phyloP scores from a whole-genome alignment of 176 grass and related monocot species.

The Echinochloa phyllopogon region DNA sequence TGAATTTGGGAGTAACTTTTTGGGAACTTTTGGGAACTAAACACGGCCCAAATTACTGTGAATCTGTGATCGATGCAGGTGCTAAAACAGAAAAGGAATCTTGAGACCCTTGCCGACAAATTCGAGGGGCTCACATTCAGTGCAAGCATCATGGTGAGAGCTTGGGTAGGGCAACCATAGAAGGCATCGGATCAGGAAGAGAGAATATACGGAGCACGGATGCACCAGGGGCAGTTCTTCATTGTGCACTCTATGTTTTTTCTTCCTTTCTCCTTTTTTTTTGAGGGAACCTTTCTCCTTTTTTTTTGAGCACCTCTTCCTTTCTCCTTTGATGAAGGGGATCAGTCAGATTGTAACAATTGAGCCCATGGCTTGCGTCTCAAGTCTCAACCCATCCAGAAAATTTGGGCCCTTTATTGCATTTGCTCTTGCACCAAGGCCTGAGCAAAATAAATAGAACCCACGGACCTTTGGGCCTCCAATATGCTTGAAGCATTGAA shows the following conservation, averaged over 20 bases:
- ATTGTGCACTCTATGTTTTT: too few species aligned
- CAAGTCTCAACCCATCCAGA: neutral
- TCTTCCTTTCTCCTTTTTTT: too few species aligned
- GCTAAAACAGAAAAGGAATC: constrained; percentile 27
- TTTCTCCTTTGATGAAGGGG: too few species aligned
- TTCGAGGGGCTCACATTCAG: constrained; percentile 4
- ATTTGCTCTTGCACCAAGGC: neutral
- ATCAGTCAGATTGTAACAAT: neutral
- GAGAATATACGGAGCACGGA: neutral
- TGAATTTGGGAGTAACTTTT: too few species aligned
- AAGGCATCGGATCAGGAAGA: neutral
- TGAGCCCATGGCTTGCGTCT: too few species aligned
- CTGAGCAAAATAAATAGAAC: neutral
- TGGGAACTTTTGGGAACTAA: too few species aligned
- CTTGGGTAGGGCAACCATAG: neutral
- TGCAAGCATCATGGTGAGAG: neutral
- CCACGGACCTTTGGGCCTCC: neutral
- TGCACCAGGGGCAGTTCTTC: neutral
- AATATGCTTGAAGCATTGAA: neutral
- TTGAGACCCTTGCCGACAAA: neutral
- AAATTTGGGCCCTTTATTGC: neutral
- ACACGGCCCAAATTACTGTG: too few species aligned
- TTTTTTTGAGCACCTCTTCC: too few species aligned
- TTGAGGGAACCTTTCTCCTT: too few species aligned
- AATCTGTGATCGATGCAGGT: neutral